phyloP scores from a whole-genome alignment of 2,329 filamentous ascomycete species.

The Nannizzia gypsea region DNA sequence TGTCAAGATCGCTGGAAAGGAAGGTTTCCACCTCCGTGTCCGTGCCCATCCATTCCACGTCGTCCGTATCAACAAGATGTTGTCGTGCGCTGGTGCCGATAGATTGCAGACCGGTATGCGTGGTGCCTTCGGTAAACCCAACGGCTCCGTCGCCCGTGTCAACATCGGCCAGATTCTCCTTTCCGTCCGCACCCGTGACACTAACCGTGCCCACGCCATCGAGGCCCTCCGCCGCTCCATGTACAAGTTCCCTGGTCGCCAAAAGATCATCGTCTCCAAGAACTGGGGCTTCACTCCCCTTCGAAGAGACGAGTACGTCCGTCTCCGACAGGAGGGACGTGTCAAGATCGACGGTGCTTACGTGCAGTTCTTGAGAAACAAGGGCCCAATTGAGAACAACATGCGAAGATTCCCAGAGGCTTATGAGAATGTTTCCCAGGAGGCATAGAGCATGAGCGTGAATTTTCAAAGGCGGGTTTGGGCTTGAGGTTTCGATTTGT shows the following conservation, averaged over 20 bases:
- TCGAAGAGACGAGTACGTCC: slow-evolving; percentile 91
- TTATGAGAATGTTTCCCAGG: slow-evolving; percentile 41
- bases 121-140: slow-evolving; percentile 99
- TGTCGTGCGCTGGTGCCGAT: slow-evolving; percentile 99
- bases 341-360: slow-evolving; percentile 98
- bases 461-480: not conserved
- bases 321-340: slow-evolving; percentile 84
- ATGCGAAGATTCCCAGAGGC: slow-evolving; percentile 90
- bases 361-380: slow-evolving; percentile 96
- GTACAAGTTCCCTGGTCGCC: slow-evolving; percentile 99
- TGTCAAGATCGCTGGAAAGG: slow-evolving; percentile 57
- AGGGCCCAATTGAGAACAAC: slow-evolving; percentile 76
- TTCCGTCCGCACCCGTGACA: slow-evolving; percentile 92
- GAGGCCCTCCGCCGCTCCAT: slow-evolving; percentile 98
- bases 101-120: slow-evolving; percentile 99
- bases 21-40: slow-evolving; percentile 59
- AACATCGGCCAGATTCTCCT: slow-evolving; percentile 99
- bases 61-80: slow-evolving; percentile 99
- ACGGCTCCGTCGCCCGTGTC: slow-evolving; percentile 97
- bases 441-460: slow-evolving; percentile 27
- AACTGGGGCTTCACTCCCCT: slow-evolving; percentile 99
- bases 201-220: slow-evolving; percentile 80
- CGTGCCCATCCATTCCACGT: slow-evolving; percentile 99
- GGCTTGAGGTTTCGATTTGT: slow-evolving; percentile 2
- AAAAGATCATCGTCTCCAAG: slow-evolving; percentile 99